Evolutionary conservation across 257 asterid genomes (phyloP).

Genomic region (Cruciata laevipes): DNA sequence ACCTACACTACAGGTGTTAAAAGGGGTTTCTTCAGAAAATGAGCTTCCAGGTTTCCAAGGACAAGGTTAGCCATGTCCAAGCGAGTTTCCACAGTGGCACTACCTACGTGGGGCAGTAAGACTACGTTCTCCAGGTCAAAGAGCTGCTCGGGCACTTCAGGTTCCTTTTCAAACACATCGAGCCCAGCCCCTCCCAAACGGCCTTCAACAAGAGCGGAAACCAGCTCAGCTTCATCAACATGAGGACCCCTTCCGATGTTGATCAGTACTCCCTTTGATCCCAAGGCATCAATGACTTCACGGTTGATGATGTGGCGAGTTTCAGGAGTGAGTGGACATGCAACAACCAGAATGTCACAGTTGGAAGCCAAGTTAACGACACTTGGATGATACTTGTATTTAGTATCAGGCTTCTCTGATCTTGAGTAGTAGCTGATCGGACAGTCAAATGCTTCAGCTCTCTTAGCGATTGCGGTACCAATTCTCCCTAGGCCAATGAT

Average conservation of each 20-base stretch:
- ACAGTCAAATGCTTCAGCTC: slow-evolving; percentile 67
- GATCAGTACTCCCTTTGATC: slow-evolving; percentile 66
- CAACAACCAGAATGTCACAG: slow-evolving; percentile 65
- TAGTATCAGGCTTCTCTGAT: slow-evolving; percentile 42
- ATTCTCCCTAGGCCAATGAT: slow-evolving; percentile 76
- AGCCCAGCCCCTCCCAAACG: slow-evolving; percentile 89
- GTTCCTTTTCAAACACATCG: slow-evolving; percentile 78
- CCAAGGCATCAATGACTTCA: slow-evolving; percentile 61
- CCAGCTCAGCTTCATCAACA: slow-evolving; percentile 72
- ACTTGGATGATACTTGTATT: slow-evolving; percentile 42
- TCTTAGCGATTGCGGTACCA: slow-evolving; percentile 66
- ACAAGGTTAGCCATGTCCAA: slow-evolving; percentile 75
- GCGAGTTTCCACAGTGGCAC: slow-evolving; percentile 60
- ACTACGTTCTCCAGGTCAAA: slow-evolving; percentile 61
- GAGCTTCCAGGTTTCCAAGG: slow-evolving; percentile 66
- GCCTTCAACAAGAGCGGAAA: slow-evolving; percentile 74
- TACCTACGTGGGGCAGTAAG: slow-evolving; percentile 71
- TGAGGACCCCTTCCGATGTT: slow-evolving; percentile 83
- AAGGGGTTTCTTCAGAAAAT: slow-evolving; percentile 50
- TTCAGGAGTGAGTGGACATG: slow-evolving; percentile 64
- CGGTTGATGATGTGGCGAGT: slow-evolving; percentile 64
- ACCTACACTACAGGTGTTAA: slow-evolving; percentile 56
- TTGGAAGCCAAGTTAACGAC: slow-evolving; percentile 60
- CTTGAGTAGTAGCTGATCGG: slow-evolving; percentile 64
- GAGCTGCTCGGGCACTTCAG: slow-evolving; percentile 56